These are phyloP conservation scores for Chrysanthemum seticuspe DNA, from an alignment of 129 eudicot species.

Conservation along the genomic window DNA sequence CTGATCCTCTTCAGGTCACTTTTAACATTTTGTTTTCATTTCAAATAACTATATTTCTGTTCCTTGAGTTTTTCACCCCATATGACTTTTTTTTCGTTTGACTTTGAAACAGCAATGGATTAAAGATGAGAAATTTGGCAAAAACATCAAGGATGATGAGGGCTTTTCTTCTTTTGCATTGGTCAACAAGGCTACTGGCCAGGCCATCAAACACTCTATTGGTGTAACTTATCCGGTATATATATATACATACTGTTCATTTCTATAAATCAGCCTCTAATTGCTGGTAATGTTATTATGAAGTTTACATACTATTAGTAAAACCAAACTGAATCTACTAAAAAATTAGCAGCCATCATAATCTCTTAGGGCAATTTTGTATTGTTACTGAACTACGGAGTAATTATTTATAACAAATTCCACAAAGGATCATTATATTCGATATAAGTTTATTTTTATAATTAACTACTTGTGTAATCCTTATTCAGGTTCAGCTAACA, in stretches of 20 bases:
- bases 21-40: constrained; percentile 41
- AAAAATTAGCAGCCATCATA: too few relatives aligned
- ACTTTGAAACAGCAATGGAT: background rate
- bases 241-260: background rate
- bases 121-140: constrained; percentile 11
- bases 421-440: too few relatives aligned
- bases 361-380: too few relatives aligned
- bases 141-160: constrained; percentile 33
- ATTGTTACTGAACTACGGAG: too few relatives aligned
- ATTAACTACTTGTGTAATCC: too few relatives aligned
- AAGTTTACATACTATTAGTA: too few relatives aligned
- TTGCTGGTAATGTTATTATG: background rate
- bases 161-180: constrained; percentile 57
- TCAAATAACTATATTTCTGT: constrained; percentile 16
- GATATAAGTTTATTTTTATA: too few relatives aligned
- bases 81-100: background rate
- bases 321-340: too few relatives aligned
- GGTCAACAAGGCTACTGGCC: constrained; percentile 67
- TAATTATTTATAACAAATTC: too few relatives aligned
- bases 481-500: constrained; percentile 57
- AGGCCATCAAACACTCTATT: constrained; percentile 66
- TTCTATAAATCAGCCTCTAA: background rate
- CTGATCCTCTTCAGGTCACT: constrained; percentile 29
- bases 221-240: constrained; percentile 63
- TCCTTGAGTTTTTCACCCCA: too few relatives aligned